A percentile compares a stretch with the other conserved stretches of the same genome.
Evolutionary conservation across 352 stramenopile species (phyloP).

Genomic region (Globisporangium emineosum): DNA sequence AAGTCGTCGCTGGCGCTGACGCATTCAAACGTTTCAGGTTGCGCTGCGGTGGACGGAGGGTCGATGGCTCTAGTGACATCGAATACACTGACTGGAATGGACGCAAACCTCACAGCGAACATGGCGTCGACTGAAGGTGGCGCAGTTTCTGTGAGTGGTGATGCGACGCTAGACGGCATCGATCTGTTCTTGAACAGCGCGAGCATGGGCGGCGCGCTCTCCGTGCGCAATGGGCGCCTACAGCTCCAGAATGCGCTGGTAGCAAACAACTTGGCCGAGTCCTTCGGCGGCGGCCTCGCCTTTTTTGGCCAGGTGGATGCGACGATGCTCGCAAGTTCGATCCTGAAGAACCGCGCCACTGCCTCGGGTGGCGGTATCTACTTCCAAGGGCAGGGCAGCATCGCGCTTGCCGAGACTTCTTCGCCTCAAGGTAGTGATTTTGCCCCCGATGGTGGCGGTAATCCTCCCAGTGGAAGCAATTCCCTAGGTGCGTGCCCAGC

Average conservation of each 20-base stretch:
- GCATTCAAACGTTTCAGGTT: constrained; percentile 12
- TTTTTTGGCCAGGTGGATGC: constrained; percentile 2
- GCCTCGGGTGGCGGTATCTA: constrained; percentile 8
- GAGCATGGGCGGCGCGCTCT: constrained; percentile 4
- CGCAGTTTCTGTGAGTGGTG: background rate
- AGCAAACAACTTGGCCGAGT: background rate
- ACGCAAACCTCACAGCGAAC: constrained; percentile 15
- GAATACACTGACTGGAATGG: constrained; percentile 9
- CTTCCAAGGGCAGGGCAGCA: constrained; percentile 3
- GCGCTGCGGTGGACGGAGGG: constrained; percentile 8
- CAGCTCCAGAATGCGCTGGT: constrained; percentile 1
- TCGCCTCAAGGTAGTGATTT: too few species aligned
- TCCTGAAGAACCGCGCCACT: constrained; percentile 2
- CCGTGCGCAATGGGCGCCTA: background rate
- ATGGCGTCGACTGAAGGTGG: constrained; percentile 10
- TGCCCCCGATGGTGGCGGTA: background rate
- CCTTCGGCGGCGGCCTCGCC: constrained; percentile 7
- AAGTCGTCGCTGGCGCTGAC: constrained; percentile 9
- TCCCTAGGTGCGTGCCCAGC: background rate
- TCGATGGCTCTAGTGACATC: background rate
- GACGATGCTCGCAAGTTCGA: background rate
- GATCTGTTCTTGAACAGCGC: constrained; percentile 5
- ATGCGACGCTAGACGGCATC: background rate
- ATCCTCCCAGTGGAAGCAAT: background rate
- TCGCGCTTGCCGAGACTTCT: background rate